These are phyloP conservation scores for Tolypocladium cylindrosporum DNA, from an alignment of 2,329 filamentous ascomycete genomes.

Conservation along the genomic window DNA sequence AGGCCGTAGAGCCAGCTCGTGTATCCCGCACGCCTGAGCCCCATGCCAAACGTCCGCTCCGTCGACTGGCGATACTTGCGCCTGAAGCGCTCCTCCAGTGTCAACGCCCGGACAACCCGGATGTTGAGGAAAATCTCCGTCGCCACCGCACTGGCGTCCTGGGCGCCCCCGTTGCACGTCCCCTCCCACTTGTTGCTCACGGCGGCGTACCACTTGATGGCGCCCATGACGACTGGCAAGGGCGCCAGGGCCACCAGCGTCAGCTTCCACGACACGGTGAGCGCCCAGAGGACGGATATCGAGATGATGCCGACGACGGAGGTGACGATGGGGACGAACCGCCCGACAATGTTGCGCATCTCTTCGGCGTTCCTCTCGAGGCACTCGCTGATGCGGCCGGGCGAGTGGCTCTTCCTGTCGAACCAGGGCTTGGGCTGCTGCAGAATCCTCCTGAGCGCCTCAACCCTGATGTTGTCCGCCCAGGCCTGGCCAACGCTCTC, in stretches of 20 bases:
- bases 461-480: conserved; percentile 60
- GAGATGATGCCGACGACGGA: conserved; percentile 56
- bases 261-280: conserved; percentile 68
- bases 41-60: conserved; percentile 43
- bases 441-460: conserved; percentile 60
- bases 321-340: conserved; percentile 63
- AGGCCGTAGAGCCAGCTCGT: conserved; percentile 67
- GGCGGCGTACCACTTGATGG: conserved; percentile 55
- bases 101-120: conserved; percentile 65
- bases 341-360: conserved; percentile 71
- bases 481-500: conserved; percentile 66
- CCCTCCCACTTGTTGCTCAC: conserved; percentile 65
- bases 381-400: conserved; percentile 54
- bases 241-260: conserved; percentile 65
- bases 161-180: conserved; percentile 52
- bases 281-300: conserved; percentile 65
- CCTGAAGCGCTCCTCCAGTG: conserved; percentile 62
- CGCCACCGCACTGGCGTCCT: conserved; percentile 45
- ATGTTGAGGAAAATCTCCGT: conserved; percentile 72
- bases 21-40: conserved; percentile 55
- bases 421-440: conserved; percentile 74
- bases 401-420: conserved; percentile 54
- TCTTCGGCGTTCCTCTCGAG: conserved; percentile 80
- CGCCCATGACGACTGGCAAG: conserved; percentile 54
- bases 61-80: conserved; percentile 48